These are phyloP conservation scores for Venturia nashicola DNA, from an alignment of 2,329 filamentous ascomycete species.

Conservation along the genomic window DNA sequence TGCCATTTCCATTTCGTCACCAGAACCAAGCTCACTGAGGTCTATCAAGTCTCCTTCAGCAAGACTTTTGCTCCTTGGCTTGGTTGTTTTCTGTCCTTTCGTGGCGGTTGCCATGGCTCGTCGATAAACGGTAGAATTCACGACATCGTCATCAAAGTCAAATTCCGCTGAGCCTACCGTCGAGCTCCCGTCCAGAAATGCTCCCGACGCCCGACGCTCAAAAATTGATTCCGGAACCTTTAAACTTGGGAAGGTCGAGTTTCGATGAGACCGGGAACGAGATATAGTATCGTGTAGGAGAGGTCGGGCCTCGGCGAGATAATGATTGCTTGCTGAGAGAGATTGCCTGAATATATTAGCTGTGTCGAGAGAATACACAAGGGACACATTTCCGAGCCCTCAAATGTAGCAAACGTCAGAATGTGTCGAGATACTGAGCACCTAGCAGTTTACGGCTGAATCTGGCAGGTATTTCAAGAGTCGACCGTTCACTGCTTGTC, in stretches of 20 bases:
- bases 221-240: constrained; percentile 3
- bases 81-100: not conserved
- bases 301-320: not conserved
- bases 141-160: constrained; percentile 6
- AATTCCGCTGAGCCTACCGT: constrained; percentile 2
- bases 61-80: not conserved
- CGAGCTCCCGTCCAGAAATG: constrained; percentile 3
- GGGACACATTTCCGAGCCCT: no score
- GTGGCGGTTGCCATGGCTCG: constrained; percentile 1
- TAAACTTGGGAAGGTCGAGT: not conserved
- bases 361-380: not conserved
- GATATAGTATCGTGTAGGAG: not conserved
- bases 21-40: not conserved
- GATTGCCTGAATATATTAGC: not conserved
- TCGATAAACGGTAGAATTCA: constrained; percentile 7
- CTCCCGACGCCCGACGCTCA: not conserved
- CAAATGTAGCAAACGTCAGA: not conserved
- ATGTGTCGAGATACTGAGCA: no score
- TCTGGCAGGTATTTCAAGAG: not conserved
- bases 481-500: not conserved
- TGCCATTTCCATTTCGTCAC: not conserved
- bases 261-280: not conserved
- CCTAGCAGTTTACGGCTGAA: not conserved
- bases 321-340: not conserved
- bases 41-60: constrained; percentile 5